Percentiles rank a stretch among this genome's conserved stretches.
Evolutionary conservation across 495 filamentous ascomycete genomes (phyloP).

Genomic region (Neurospora cerealis): DNA sequence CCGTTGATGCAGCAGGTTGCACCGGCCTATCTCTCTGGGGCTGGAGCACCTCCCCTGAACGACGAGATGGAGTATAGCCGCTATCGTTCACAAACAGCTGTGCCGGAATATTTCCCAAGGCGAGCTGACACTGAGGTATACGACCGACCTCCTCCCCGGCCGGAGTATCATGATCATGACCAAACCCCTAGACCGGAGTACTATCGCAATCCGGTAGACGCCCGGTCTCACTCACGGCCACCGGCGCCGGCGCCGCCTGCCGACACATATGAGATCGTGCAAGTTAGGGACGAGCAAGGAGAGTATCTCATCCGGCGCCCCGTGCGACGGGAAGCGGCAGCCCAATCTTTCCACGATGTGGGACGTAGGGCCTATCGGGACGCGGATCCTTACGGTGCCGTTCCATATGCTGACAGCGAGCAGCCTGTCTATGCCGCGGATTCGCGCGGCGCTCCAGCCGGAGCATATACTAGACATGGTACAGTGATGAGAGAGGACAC

Average conservation of each 20-base stretch:
- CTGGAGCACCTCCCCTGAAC: not conserved
- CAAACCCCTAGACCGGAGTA: conserved; percentile 22
- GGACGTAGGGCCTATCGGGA: conserved; percentile 3
- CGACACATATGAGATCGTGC: conserved; percentile 34
- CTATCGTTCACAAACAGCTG: not conserved
- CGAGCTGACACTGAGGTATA: conserved; percentile 10
- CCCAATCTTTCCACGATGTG: conserved; percentile 7
- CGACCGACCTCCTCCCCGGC: conserved; percentile 1
- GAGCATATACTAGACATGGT: not conserved
- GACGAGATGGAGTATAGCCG: not conserved
- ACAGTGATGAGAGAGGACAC: not conserved
- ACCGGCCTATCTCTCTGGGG: conserved; percentile 1
- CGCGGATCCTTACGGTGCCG: conserved; percentile 1
- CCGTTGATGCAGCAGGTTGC: not conserved
- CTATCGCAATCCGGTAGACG: conserved; percentile 21
- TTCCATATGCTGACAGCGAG: not conserved
- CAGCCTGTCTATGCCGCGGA: conserved; percentile 14
- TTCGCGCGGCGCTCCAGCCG: not conserved
- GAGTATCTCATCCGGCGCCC: conserved; percentile 37
- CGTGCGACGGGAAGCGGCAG: conserved; percentile 21
- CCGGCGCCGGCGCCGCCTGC: conserved; percentile 9
- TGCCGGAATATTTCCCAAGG: not conserved
- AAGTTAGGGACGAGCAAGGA: conserved; percentile 32
- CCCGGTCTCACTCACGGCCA: conserved; percentile 13
- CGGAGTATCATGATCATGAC: conserved; percentile 9